These are phyloP conservation scores for Umbellularia californica DNA, from an alignment of 164 flowering plant species.

Conservation along the genomic window DNA sequence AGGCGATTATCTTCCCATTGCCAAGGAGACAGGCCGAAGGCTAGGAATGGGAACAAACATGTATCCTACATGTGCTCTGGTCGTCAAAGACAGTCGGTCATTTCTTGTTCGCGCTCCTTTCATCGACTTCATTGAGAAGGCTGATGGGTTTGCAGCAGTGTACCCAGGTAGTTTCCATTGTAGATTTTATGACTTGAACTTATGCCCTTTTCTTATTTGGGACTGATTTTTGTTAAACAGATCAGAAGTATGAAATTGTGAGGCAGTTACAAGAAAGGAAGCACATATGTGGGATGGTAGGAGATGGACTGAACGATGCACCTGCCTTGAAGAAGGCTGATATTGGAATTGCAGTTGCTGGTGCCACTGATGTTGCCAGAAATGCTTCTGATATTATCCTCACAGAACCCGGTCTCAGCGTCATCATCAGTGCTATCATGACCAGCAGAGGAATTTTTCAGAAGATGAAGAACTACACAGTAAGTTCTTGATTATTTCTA, in stretches of 20 bases:
- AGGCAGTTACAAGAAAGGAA: constrained; percentile 36
- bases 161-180: constrained; percentile 23
- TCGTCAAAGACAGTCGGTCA: too few species aligned
- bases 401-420: too few species aligned
- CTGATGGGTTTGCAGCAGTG: constrained; percentile 44
- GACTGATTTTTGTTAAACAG: constrained; percentile 12
- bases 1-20: constrained; percentile 44
- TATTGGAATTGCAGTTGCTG: constrained; percentile 45
- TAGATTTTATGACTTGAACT: not conserved
- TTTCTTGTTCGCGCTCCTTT: constrained; percentile 4
- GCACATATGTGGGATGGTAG: constrained; percentile 46
- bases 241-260: constrained; percentile 42
- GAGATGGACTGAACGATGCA: constrained; percentile 48
- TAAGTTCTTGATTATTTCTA: constrained; percentile 19
- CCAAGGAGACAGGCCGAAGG: constrained; percentile 41
- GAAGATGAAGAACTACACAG: constrained; percentile 97
- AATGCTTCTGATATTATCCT: constrained; percentile 97
- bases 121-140: constrained; percentile 42
- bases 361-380: constrained; percentile 93
- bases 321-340: constrained; percentile 47
- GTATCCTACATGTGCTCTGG: constrained; percentile 35
- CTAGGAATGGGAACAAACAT: constrained; percentile 53
- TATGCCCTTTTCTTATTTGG: not conserved
- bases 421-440: constrained; percentile 89
- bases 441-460: constrained; percentile 98